These are phyloP conservation scores for Cicer arietinum DNA, from an alignment of 306 rosid genomes.

Conservation along the genomic window DNA sequence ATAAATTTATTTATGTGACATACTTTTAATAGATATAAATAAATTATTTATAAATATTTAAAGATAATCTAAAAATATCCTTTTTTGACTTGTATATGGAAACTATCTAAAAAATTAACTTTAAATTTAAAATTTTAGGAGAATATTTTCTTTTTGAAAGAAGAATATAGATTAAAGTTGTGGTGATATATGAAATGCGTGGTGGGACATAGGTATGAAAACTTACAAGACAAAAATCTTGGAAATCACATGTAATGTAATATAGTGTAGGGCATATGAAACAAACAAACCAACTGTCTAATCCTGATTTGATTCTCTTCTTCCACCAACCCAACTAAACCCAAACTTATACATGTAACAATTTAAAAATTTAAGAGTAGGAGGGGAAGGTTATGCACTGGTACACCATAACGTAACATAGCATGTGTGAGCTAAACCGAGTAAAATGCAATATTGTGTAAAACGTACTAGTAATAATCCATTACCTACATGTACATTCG, in stretches of 20 bases:
- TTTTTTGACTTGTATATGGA: too few species aligned
- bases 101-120: too few species aligned
- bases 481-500: conserved; percentile 24
- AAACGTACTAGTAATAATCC: conserved; percentile 6
- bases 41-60: too few species aligned
- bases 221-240: conserved; percentile 50
- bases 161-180: conserved; percentile 24
- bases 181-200: conserved; percentile 38
- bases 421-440: background rate
- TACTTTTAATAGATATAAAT: too few species aligned
- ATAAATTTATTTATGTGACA: too few species aligned
- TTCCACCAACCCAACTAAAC: conserved; percentile 42
- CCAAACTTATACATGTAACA: background rate
- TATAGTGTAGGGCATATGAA: conserved; percentile 41
- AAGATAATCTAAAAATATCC: too few species aligned
- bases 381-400: conserved; percentile 44
- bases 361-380: conserved; percentile 3
- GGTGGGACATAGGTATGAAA: conserved; percentile 46
- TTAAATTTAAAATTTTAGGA: too few species aligned
- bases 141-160: too few species aligned
- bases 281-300: conserved; percentile 51
- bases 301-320: conserved; percentile 45
- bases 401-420: conserved; percentile 12
- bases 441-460: conserved; percentile 17
- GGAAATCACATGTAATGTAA: conserved; percentile 54